Conservation (phyloP, 179 eudicot species). For the Silene vulgaris region DNA sequence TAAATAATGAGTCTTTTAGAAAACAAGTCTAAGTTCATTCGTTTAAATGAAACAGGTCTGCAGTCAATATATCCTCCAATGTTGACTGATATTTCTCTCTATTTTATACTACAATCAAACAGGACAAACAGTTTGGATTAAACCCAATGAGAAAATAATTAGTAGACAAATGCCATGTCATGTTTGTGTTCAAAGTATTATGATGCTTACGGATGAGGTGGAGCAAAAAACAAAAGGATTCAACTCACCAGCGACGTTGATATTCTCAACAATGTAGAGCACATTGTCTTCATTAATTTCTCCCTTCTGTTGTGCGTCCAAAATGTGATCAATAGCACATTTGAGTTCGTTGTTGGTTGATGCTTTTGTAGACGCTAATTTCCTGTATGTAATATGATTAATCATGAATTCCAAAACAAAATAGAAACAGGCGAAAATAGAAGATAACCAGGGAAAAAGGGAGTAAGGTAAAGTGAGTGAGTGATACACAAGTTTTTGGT, state of each 20-base stretch:
- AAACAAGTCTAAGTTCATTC: too few relatives aligned
- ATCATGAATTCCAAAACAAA: neutral
- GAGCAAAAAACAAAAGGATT: neutral
- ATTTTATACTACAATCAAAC: neutral
- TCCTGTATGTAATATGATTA: constrained; percentile 28
- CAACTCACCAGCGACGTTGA: constrained; percentile 44
- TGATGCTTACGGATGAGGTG: neutral
- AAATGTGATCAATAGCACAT: constrained; percentile 61
- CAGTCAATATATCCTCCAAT: neutral
- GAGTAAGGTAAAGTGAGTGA: neutral
- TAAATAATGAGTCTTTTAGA: neutral
- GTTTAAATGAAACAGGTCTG: neutral
- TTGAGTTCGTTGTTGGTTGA: constrained; percentile 37
- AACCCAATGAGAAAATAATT: neutral
- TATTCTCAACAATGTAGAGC: constrained; percentile 65
- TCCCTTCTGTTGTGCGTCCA: constrained; percentile 60
- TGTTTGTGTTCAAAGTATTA: neutral
- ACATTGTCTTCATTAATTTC: constrained; percentile 68
- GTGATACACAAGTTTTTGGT: neutral
- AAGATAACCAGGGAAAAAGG: too few relatives aligned
- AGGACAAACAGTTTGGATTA: neutral
- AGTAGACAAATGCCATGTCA: too few relatives aligned
- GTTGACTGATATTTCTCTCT: neutral
- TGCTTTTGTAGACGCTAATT: constrained; percentile 41
- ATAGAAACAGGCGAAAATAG: too few relatives aligned